Evolutionary conservation across 495 filamentous ascomycete genomes (phyloP).

Genomic region (Massariosphaeria phaeospora): DNA sequence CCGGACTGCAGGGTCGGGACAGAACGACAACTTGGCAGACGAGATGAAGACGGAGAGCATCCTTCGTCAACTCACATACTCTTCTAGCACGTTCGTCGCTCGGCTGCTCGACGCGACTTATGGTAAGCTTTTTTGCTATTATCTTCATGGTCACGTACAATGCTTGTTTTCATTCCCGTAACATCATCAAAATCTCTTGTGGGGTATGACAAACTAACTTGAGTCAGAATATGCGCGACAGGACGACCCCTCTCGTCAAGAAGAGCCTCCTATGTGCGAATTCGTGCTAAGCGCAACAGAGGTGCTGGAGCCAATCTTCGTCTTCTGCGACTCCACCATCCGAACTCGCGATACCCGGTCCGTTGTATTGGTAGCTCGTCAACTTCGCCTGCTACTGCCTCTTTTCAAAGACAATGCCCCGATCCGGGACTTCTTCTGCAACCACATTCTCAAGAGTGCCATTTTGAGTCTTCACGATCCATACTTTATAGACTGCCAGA

Average conservation of each 20-base stretch:
- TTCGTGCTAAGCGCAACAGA: slow-evolving; percentile 75
- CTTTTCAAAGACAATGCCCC: slow-evolving; percentile 28
- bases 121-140: background rate
- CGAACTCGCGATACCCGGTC: slow-evolving; percentile 86
- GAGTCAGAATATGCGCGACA: slow-evolving; percentile 10
- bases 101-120: slow-evolving; percentile 70
- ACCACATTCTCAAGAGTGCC: slow-evolving; percentile 73
- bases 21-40: slow-evolving; percentile 69
- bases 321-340: slow-evolving; percentile 87
- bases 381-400: slow-evolving; percentile 32
- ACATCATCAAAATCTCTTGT: background rate
- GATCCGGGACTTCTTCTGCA: slow-evolving; percentile 86
- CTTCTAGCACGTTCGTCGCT: slow-evolving; percentile 83
- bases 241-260: slow-evolving; percentile 2
- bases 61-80: slow-evolving; percentile 85
- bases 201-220: background rate
- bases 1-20: slow-evolving; percentile 57
- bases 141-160: too few relatives aligned
- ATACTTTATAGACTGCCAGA: slow-evolving; percentile 95
- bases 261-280: slow-evolving; percentile 31
- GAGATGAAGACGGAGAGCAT: slow-evolving; percentile 99
- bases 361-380: slow-evolving; percentile 76
- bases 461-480: slow-evolving; percentile 87
- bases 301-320: slow-evolving; percentile 79
- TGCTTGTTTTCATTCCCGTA: background rate